Evolutionary conservation across 2,329 filamentous ascomycete genomes (phyloP).

Genomic region (Rutstroemia sp.): DNA sequence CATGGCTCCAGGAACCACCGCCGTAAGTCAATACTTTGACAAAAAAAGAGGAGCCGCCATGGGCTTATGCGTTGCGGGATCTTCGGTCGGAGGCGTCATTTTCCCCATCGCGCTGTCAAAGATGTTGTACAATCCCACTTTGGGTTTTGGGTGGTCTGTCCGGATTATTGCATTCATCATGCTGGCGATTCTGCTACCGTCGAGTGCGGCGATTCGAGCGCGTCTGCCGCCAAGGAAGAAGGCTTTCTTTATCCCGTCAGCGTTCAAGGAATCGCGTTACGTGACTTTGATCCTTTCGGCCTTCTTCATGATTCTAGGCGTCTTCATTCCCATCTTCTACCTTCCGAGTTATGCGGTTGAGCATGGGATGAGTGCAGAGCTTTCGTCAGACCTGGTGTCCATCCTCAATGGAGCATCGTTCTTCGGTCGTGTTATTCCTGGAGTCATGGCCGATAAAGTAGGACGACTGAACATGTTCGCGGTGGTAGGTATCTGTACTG

Average conservation of each 20-base stretch:
- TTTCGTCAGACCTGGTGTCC: constrained; percentile 43
- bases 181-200: constrained; percentile 28
- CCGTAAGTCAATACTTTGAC: constrained; percentile 42
- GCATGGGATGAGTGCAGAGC: constrained; percentile 37
- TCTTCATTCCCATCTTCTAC: constrained; percentile 45
- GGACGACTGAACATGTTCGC: constrained; percentile 29
- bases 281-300: not conserved
- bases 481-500: not conserved
- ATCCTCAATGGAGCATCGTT: constrained; percentile 34
- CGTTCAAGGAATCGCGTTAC: constrained; percentile 4
- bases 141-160: constrained; percentile 27
- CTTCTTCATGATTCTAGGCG: constrained; percentile 36
- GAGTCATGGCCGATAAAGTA: constrained; percentile 7
- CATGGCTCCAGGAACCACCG: constrained; percentile 31
- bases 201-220: not conserved
- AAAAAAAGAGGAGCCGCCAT: constrained; percentile 40
- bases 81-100: constrained; percentile 7
- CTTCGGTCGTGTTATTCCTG: constrained; percentile 7
- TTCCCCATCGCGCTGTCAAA: constrained; percentile 6
- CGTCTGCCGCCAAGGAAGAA: constrained; percentile 5
- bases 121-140: constrained; percentile 13
- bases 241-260: constrained; percentile 3
- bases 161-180: constrained; percentile 31
- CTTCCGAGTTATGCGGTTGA: constrained; percentile 33
- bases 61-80: constrained; percentile 33